Conservation (phyloP, 768 basidiomycete species). For the Leccinum variicolor region DNA sequence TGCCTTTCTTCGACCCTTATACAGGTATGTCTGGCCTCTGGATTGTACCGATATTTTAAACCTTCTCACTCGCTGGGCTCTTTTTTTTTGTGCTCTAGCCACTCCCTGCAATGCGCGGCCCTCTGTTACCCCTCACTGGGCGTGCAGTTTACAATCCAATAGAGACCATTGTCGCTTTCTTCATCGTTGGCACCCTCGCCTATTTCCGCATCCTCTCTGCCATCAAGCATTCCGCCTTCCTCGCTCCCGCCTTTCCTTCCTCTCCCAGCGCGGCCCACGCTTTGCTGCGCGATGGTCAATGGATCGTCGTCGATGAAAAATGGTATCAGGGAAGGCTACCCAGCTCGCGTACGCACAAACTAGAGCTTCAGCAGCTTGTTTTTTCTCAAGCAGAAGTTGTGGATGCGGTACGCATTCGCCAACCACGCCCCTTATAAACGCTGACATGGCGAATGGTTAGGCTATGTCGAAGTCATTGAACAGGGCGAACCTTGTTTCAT, state of each 20-base stretch:
- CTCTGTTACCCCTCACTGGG: constrained; percentile 65
- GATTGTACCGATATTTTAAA: neutral
- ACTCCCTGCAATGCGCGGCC: constrained; percentile 46
- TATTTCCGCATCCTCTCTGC: constrained; percentile 93
- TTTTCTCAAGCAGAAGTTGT: constrained; percentile 50
- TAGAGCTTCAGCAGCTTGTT: constrained; percentile 76
- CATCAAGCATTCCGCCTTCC: constrained; percentile 84
- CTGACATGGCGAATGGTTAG: constrained; percentile 19
- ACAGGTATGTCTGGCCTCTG: neutral
- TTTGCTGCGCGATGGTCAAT: constrained; percentile 51
- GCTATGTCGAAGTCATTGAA: constrained; percentile 30
- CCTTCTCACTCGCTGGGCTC: neutral
- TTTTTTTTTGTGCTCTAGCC: neutral
- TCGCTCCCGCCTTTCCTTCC: constrained; percentile 52
- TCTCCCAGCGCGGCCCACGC: constrained; percentile 56
- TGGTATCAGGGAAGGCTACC: constrained; percentile 40
- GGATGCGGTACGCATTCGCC: constrained; percentile 30
- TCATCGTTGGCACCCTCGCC: constrained; percentile 84
- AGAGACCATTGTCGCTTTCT: constrained; percentile 89
- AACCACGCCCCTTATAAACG: neutral
- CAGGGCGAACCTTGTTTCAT: constrained; percentile 40
- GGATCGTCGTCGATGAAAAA: constrained; percentile 58
- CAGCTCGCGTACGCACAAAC: constrained; percentile 31
- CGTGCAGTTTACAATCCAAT: constrained; percentile 76
- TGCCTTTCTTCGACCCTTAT: neutral